These are phyloP conservation scores for Aspergillus sp. DNA, from an alignment of 2,329 filamentous ascomycete genomes.

Conservation along the genomic window DNA sequence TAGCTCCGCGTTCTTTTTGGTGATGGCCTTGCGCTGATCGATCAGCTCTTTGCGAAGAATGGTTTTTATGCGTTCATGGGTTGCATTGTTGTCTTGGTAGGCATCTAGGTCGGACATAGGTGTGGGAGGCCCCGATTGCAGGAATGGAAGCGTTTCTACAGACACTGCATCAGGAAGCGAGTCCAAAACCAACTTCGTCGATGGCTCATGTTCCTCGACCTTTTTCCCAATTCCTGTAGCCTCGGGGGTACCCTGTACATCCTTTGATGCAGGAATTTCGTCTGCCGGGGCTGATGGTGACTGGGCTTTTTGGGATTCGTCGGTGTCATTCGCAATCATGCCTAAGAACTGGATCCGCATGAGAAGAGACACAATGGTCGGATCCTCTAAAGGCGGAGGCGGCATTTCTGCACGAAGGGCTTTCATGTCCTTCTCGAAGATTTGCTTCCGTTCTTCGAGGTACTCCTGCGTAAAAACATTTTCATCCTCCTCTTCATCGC, in stretches of 20 bases:
- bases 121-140: conserved; percentile 42
- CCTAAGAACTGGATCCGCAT: conserved; percentile 47
- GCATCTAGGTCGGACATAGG: conserved; percentile 47
- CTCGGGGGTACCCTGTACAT: background rate
- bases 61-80: conserved; percentile 41
- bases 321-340: conserved; percentile 39
- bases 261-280: conserved; percentile 1
- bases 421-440: conserved; percentile 47
- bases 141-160: conserved; percentile 48
- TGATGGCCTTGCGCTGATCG: conserved; percentile 38
- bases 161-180: conserved; percentile 26
- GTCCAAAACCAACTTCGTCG: conserved; percentile 16
- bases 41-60: conserved; percentile 39
- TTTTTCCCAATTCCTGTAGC: conserved; percentile 2
- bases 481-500: conserved; percentile 49
- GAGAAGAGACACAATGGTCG: conserved; percentile 41
- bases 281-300: conserved; percentile 5
- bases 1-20: conserved; percentile 41
- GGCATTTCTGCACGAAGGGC: conserved; percentile 45
- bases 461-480: conserved; percentile 50
- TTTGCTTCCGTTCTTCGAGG: conserved; percentile 44
- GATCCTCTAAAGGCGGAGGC: conserved; percentile 42
- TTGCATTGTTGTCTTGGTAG: conserved; percentile 41
- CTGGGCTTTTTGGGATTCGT: conserved; percentile 22
- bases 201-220: conserved; percentile 13